phyloP scores from a whole-genome alignment of 331 rosid genomes.

The Dryas integrifolia region DNA sequence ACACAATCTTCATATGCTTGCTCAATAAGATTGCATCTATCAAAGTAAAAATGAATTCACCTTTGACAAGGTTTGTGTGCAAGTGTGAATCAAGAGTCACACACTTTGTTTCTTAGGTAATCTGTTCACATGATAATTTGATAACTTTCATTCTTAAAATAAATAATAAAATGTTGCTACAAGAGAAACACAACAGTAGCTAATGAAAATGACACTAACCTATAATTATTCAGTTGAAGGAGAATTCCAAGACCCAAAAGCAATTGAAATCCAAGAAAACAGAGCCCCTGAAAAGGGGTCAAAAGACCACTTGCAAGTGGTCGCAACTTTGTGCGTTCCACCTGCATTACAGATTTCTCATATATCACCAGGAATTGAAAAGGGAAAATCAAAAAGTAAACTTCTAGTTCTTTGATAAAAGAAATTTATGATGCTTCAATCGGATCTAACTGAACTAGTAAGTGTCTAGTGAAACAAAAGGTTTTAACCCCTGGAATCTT shows the following conservation, averaged over 20 bases:
- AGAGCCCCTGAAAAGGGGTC: constrained; percentile 81
- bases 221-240: constrained; percentile 72
- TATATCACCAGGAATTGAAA: too few species aligned
- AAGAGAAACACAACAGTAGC: neutral
- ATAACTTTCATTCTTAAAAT: neutral
- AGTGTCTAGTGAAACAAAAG: neutral
- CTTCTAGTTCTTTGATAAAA: constrained; percentile 1
- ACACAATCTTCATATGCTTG: constrained; percentile 2
- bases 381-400: too few species aligned
- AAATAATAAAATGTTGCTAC: neutral
- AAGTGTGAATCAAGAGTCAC: neutral
- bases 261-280: constrained; percentile 86
- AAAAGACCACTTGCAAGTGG: constrained; percentile 87
- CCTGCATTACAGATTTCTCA: constrained; percentile 43
- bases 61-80: too few species aligned
- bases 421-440: neutral
- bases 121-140: neutral
- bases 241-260: constrained; percentile 83
- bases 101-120: neutral
- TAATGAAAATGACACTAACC: constrained; percentile 49
- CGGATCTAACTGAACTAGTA: neutral
- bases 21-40: neutral
- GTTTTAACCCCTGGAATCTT: neutral
- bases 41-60: too few species aligned
- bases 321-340: constrained; percentile 81